phyloP scores from a whole-genome alignment of 2,329 filamentous ascomycete genomes.

The Pezicula rhizophila region DNA sequence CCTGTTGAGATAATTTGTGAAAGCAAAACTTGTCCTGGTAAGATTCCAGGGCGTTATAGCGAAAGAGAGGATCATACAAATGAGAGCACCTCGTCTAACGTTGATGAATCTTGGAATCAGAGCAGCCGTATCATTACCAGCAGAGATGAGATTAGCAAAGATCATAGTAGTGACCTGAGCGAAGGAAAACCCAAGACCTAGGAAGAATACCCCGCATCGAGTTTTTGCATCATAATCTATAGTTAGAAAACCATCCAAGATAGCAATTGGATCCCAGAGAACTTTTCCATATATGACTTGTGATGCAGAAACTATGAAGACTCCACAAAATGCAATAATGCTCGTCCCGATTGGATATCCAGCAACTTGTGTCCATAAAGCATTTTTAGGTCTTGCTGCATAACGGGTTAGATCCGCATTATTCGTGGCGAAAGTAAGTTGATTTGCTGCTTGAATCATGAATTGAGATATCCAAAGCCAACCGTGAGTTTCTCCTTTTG shows the following conservation, averaged over 20 bases:
- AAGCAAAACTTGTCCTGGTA: neutral
- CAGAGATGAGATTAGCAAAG: conserved; percentile 28
- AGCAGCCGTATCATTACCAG: conserved; percentile 33
- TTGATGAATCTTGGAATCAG: conserved; percentile 43
- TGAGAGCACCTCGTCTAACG: conserved; percentile 35
- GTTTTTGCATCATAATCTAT: conserved; percentile 12
- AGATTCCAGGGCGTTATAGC: conserved; percentile 34
- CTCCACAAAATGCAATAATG: conserved; percentile 5
- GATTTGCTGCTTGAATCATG: neutral
- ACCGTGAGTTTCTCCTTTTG: neutral
- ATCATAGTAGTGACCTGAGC: conserved; percentile 29
- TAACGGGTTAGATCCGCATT: conserved; percentile 18
- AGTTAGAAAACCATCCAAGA: neutral
- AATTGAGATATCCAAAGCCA: neutral
- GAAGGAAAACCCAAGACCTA: conserved; percentile 13
- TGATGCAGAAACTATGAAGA: conserved; percentile 12
- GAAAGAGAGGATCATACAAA: conserved; percentile 34
- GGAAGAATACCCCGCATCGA: conserved; percentile 12
- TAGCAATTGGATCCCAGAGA: conserved; percentile 1
- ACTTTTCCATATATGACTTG: conserved; percentile 6
- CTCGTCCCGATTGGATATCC: conserved; percentile 5
- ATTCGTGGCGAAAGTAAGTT: conserved; percentile 13
- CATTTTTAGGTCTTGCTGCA: conserved; percentile 1
- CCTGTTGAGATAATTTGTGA: neutral
- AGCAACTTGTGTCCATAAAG: conserved; percentile 3